Conservation (phyloP, 2,329 filamentous ascomycete genomes). For the Claviceps pazoutovae region DNA sequence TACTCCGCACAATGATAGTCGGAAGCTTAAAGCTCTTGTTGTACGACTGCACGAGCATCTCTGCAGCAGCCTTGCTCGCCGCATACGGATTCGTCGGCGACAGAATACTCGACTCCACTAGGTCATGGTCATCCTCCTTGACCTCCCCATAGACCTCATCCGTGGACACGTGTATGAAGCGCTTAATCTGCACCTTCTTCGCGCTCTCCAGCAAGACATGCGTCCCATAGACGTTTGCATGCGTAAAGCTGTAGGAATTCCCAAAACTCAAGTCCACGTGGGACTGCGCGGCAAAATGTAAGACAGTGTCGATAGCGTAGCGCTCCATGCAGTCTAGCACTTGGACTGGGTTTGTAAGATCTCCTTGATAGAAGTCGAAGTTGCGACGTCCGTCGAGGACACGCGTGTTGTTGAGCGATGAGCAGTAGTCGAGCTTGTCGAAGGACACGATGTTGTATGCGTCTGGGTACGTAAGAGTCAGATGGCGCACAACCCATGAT, state of each 20-base stretch:
- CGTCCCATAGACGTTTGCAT: slow-evolving; percentile 73
- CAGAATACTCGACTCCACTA: slow-evolving; percentile 59
- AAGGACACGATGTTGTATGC: slow-evolving; percentile 71
- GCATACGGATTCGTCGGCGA: slow-evolving; percentile 73
- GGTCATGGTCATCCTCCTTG: slow-evolving; percentile 54
- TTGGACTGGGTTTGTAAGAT: slow-evolving; percentile 57
- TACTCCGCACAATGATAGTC: slow-evolving; percentile 65
- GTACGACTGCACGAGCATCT: slow-evolving; percentile 82
- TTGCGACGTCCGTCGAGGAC: slow-evolving; percentile 53
- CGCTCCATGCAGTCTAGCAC: slow-evolving; percentile 58
- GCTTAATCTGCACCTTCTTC: slow-evolving; percentile 53
- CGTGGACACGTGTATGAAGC: slow-evolving; percentile 72
- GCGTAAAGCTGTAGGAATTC: slow-evolving; percentile 69
- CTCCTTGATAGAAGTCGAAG: slow-evolving; percentile 68
- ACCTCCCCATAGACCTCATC: slow-evolving; percentile 81
- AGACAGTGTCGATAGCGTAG: slow-evolving; percentile 62
- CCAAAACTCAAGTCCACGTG: slow-evolving; percentile 74
- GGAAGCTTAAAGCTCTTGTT: slow-evolving; percentile 71
- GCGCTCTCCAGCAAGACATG: slow-evolving; percentile 68
- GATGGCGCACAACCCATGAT: slow-evolving; percentile 70
- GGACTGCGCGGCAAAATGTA: slow-evolving; percentile 77
- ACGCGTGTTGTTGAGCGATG: slow-evolving; percentile 66
- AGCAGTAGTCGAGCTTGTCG: slow-evolving; percentile 74
- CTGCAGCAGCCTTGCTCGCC: slow-evolving; percentile 66
- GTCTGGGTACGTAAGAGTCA: slow-evolving; percentile 57